phyloP scores from a whole-genome alignment of 2,329 filamentous ascomycete species.

The Tolypocladium paradoxum region DNA sequence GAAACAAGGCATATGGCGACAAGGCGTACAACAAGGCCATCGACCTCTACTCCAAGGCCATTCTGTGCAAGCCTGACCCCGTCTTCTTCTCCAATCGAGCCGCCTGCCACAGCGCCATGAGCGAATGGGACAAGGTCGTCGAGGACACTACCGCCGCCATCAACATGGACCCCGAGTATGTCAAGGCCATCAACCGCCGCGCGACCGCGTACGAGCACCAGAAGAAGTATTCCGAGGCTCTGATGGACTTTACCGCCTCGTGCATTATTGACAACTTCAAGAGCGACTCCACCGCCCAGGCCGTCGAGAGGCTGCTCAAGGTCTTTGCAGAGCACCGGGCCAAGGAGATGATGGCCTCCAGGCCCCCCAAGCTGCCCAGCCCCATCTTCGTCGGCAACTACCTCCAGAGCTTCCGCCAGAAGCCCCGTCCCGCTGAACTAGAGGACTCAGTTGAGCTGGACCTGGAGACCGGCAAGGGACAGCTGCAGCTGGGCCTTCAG shows the following conservation, averaged over 20 bases:
- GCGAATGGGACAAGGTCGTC: slow-evolving; percentile 90
- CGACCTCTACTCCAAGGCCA: slow-evolving; percentile 88
- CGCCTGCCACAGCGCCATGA: slow-evolving; percentile 90
- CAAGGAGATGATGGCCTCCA: slow-evolving; percentile 78
- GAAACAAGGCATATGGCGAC: slow-evolving; percentile 90
- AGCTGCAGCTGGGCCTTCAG: slow-evolving; percentile 73
- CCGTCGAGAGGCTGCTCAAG: slow-evolving; percentile 88
- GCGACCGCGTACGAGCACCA: slow-evolving; percentile 95
- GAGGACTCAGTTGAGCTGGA: slow-evolving; percentile 71
- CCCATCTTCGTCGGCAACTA: slow-evolving; percentile 98
- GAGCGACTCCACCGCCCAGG: slow-evolving; percentile 78
- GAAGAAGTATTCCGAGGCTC: slow-evolving; percentile 81
- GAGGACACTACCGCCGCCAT: slow-evolving; percentile 94
- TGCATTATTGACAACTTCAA: slow-evolving; percentile 98
- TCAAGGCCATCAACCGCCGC: slow-evolving; percentile 94
- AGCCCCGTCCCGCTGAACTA: slow-evolving; percentile 67
- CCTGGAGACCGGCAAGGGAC: slow-evolving; percentile 70
- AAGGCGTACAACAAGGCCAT: slow-evolving; percentile 94
- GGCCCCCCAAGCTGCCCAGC: slow-evolving; percentile 79
- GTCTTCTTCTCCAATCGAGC: slow-evolving; percentile 99
- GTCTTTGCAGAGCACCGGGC: slow-evolving; percentile 94
- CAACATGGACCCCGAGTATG: slow-evolving; percentile 86
- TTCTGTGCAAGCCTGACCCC: slow-evolving; percentile 92
- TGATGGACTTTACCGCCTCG: slow-evolving; percentile 95
- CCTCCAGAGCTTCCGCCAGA: slow-evolving; percentile 90